These are phyloP conservation scores for Phytophthora ohioensis DNA, from an alignment of 352 stramenopile genomes.

Conservation along the genomic window DNA sequence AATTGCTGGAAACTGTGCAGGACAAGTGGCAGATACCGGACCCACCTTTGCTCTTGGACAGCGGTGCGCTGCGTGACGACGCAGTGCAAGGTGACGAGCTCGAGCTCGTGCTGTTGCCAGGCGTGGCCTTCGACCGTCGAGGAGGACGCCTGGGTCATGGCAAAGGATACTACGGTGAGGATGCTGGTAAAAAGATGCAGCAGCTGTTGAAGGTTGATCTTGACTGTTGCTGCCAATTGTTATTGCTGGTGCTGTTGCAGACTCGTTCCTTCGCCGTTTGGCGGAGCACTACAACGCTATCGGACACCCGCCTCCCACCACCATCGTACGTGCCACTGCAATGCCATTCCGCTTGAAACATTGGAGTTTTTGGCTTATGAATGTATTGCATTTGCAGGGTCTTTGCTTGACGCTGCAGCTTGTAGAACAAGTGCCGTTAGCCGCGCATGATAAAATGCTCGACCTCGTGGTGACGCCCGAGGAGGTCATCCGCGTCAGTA, in stretches of 20 bases:
- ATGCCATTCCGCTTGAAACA: not conserved
- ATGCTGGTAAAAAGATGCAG: not conserved
- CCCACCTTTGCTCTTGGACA: constrained; percentile 47
- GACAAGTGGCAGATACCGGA: constrained; percentile 92
- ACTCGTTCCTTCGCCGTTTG: constrained; percentile 78
- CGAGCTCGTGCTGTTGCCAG: constrained; percentile 85
- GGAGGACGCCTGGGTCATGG: constrained; percentile 88
- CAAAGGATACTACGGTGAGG: constrained; percentile 89
- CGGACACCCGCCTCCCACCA: constrained; percentile 51
- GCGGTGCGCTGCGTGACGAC: constrained; percentile 46
- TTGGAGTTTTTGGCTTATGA: constrained; percentile 4
- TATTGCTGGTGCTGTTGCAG: constrained; percentile 34
- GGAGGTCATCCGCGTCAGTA: constrained; percentile 52
- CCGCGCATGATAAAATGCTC: constrained; percentile 70
- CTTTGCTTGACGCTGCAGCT: constrained; percentile 73
- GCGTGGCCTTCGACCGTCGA: constrained; percentile 79
- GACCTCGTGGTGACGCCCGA: constrained; percentile 73
- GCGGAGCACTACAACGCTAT: constrained; percentile 53
- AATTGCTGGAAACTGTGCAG: constrained; percentile 40
- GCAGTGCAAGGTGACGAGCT: constrained; percentile 59
- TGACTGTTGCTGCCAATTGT: constrained; percentile 9
- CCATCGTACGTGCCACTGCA: constrained; percentile 58
- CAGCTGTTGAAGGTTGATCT: constrained; percentile 5
- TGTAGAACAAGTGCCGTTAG: constrained; percentile 67
- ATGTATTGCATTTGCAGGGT: constrained; percentile 46